Base-by-base conservation (phyloP, 306 rosid genomes). In the Albizia julibrissin region DNA sequence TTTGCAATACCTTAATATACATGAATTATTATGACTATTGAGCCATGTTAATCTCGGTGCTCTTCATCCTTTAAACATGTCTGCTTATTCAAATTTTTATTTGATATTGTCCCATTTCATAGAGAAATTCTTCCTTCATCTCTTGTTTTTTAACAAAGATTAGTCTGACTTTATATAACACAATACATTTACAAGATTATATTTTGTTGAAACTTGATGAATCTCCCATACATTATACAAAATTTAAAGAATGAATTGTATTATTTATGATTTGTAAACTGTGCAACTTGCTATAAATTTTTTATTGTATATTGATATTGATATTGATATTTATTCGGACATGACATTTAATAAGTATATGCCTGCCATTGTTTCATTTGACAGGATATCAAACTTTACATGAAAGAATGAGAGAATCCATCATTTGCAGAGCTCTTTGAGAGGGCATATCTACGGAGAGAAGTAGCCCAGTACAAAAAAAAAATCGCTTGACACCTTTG, bases 351-450 rank as follows among this genome's bases (percentile, higher is more conserved):
- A 18, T 52, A 52, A 52, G 24, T 19, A 52, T 21, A 22, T 11
- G 3, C 69, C 79, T 76, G 50, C 70, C 26, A 80, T 31, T 33
- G 71, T 78, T 73, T 84, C 46, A 69, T 79, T 7, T 69, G 80
- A 50, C 87, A 95, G 99, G 93, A 91, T 86, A 84, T 95, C 50
- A 49, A 85, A 83, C 94, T 89, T 49, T 95, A 95, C 87, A 95
- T 92, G 93, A 93, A 86, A 89, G 91, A 83, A 87, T 98, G 94
- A 69, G 99, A 95, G 85, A 86, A 87, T 75, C 99, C 96, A 69
- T 91, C 98, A 26, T 95, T 95, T 87, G 46, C 82, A 4, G 99
- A 95, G 90, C 94, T 95, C 44, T 31, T 87, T 0, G 94, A 95
- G 92, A 88, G 98, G 84, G 99, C 99, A 12, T 74, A 88, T 84